These are phyloP conservation scores for Teunomyces barrocoloradensis DNA, from an alignment of 805 yeast genomes.

Conservation along the genomic window DNA sequence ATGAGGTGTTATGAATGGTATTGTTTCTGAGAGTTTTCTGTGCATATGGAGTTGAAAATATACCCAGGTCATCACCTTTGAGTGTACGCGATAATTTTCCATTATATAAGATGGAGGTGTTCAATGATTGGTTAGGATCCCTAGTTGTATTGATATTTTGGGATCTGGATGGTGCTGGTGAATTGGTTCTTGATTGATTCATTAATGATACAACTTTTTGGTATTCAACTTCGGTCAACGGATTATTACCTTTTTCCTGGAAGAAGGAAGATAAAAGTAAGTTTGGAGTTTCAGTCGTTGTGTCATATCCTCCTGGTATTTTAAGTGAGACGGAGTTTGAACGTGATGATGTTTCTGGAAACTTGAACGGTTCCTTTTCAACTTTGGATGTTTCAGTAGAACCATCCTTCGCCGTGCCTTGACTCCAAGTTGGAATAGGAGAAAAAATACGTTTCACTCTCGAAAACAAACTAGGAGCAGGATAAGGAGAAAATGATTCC, in stretches of 20 bases:
- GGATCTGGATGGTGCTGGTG: background rate
- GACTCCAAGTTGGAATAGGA: constrained; percentile 4
- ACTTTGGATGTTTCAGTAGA: background rate
- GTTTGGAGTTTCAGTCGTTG: constrained; percentile 36
- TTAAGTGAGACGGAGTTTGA: constrained; percentile 5
- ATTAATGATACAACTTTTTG: constrained; percentile 76
- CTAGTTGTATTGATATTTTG: background rate
- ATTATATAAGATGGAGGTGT: background rate
- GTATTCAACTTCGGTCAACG: constrained; percentile 69
- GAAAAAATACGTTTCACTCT: constrained; percentile 26
- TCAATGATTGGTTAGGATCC: background rate
- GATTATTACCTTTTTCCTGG: constrained; percentile 68
- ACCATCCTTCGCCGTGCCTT: background rate
- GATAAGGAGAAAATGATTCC: constrained; percentile 20
- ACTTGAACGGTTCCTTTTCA: constrained; percentile 5
- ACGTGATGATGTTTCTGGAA: constrained; percentile 11
- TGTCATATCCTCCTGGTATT: constrained; percentile 10
- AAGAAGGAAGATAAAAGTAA: constrained; percentile 67
- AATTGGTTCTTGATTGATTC: constrained; percentile 9
- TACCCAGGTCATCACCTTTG: background rate
- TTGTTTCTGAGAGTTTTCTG: constrained; percentile 28
- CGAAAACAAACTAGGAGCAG: constrained; percentile 25
- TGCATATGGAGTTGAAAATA: constrained; percentile 24
- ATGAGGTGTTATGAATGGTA: constrained; percentile 16
- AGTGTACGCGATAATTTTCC: background rate